These are phyloP conservation scores for Penicillium desertorum DNA, from an alignment of 495 filamentous ascomycete species.

Conservation along the genomic window DNA sequence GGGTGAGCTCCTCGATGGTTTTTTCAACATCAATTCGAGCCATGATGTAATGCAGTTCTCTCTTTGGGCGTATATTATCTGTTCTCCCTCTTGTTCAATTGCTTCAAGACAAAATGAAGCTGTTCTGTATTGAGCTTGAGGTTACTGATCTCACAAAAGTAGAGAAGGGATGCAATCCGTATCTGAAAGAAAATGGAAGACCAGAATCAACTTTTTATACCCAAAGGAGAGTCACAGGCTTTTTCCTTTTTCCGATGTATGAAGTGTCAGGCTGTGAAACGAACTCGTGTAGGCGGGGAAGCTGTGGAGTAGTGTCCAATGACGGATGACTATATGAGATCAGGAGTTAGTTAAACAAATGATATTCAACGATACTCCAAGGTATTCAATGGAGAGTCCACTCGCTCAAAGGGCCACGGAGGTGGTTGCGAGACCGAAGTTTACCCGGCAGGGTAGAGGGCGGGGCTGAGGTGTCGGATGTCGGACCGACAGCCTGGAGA, in stretches of 20 bases:
- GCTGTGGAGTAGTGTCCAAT: conserved; percentile 2
- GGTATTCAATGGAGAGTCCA: not conserved
- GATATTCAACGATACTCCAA: not conserved
- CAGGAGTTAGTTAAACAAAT: not conserved
- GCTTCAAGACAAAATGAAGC: not conserved
- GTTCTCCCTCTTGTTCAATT: not conserved
- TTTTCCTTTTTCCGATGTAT: not conserved
- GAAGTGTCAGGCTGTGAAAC: not conserved
- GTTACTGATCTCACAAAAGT: not conserved
- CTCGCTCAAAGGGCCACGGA: conserved; percentile 23
- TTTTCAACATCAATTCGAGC: conserved; percentile 61
- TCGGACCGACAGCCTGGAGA: conserved; percentile 25
- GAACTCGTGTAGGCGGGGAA: conserved; percentile 3
- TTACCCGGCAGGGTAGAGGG: conserved; percentile 20
- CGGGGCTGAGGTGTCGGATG: conserved; percentile 12
- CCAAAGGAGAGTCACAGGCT: not conserved
- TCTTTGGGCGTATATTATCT: not conserved
- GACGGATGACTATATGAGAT: not conserved
- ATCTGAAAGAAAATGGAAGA: not conserved
- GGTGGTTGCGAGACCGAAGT: conserved; percentile 21
- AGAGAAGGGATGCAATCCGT: not conserved
- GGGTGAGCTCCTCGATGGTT: conserved; percentile 58
- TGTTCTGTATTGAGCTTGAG: not conserved
- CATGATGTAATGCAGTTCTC: conserved; percentile 37
- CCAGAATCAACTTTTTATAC: conserved; percentile 1